Evolutionary conservation across 176 grass and related monocot species (phyloP).

Genomic region (Raddia distichophylla): DNA sequence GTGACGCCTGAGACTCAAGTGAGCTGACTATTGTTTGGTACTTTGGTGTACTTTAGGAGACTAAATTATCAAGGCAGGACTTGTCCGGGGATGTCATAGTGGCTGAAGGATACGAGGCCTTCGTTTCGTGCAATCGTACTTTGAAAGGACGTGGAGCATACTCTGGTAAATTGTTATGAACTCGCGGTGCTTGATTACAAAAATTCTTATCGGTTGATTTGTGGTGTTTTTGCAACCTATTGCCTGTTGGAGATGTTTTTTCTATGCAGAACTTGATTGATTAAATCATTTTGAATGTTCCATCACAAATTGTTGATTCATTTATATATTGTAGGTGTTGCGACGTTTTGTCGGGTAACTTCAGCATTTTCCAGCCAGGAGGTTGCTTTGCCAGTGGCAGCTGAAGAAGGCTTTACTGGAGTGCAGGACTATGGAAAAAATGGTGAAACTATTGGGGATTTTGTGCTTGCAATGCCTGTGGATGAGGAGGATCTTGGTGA

Average conservation of each 20-base stretch:
- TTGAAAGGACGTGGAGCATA: conserved; percentile 70
- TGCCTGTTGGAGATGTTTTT: neutral
- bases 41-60: conserved; percentile 62
- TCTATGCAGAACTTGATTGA: neutral
- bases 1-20: neutral
- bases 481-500: conserved; percentile 65
- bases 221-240: neutral
- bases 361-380: conserved; percentile 85
- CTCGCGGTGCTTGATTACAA: neutral
- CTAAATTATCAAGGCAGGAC: conserved; percentile 83
- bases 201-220: neutral
- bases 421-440: conserved; percentile 56
- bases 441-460: conserved; percentile 50
- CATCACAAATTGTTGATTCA: neutral
- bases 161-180: conserved; percentile 58
- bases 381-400: conserved; percentile 77
- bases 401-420: conserved; percentile 92
- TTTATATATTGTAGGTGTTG: conserved; percentile 63
- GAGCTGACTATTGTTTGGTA: conserved; percentile 7
- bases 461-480: conserved; percentile 48
- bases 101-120: conserved; percentile 91
- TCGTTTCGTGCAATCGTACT: conserved; percentile 80
- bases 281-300: conserved; percentile 8
- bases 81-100: conserved; percentile 80
- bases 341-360: conserved; percentile 85